Evolutionary conservation across 208 protist species (phyloP), one percentile per base, ranked within the genome.

Genomic region (Leishmania turanica): DNA sequence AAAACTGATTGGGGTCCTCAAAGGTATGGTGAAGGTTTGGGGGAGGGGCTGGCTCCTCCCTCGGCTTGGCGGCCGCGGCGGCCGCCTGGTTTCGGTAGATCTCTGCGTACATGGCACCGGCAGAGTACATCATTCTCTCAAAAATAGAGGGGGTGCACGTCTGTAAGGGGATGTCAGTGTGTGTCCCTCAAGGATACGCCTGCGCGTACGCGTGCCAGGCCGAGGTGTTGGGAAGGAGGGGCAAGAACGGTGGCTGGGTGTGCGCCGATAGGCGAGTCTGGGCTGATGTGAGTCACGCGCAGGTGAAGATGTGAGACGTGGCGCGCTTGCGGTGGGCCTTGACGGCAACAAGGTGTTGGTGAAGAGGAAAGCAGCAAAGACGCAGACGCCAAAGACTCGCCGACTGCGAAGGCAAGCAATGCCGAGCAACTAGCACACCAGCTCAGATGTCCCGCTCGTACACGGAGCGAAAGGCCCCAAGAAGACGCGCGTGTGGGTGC

Each of bases 1-100:
- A 82, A 27, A 80, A 19, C n/a, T 70, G 54, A 6, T 84, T 83
- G 15, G 85, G 82, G 82, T 96, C 89, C 47, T 93, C 89, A 75
- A 94, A 93, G 75, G 81, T 66, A 75, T 93, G 85, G 70, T 87
- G 83, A 4, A 93, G 79, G 53, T 74, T 84, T 17, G 85, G 88
- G 24, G 77, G n/a, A 13, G 86, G 74, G 45, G 49, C 65, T 0
- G 51, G 5, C 56, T 86, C 66, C 34, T 84, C 73, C 34, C 69
- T 80, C 40, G 80, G 70, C 60, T 81, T 85, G 6, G 75, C 51
- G 6, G 83, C 31, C 8, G 70, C 49, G 5, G 74, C 45, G 6
- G 47, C 58, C 24, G 79, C 45, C 64, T 72, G 42, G 3, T 56
- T 24, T 56, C 62, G 51, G 78, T 86, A 82, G 64, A 82, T 82